Conservation (phyloP, 805 yeast species). For the Cyberlindnera euphorbiiphila region DNA sequence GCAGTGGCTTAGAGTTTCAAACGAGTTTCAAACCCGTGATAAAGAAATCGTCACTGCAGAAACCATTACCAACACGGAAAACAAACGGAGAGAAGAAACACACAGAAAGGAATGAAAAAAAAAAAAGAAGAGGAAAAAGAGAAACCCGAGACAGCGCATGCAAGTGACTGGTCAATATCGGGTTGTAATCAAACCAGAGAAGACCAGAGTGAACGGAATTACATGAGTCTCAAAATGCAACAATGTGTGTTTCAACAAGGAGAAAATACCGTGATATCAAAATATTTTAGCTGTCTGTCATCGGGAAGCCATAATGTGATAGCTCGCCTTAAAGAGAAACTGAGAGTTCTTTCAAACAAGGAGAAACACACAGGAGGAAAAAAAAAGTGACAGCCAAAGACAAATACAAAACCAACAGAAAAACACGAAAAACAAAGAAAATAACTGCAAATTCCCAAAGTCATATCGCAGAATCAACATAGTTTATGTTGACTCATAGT, state of each 20-base stretch:
- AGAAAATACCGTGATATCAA: background rate
- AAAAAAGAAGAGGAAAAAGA: background rate
- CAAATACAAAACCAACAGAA: background rate
- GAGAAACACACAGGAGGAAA: background rate
- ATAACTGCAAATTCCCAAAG: slow-evolving; percentile 6
- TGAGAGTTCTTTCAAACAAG: no score
- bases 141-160: no score
- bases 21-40: background rate
- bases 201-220: background rate
- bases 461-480: no score
- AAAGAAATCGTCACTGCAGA: background rate
- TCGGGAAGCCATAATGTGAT: no score
- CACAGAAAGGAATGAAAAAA: background rate
- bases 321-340: no score
- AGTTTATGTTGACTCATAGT: no score
- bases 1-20: background rate
- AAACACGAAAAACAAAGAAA: background rate
- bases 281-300: background rate
- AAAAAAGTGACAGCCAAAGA: background rate
- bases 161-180: no score
- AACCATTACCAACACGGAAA: background rate
- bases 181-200: background rate
- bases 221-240: background rate
- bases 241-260: background rate
- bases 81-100: background rate